A percentile compares a stretch with the other conserved stretches of the same genome.
Conservation (phyloP, 257 asterid genomes). For the Solanum sparsipilum region DNA sequence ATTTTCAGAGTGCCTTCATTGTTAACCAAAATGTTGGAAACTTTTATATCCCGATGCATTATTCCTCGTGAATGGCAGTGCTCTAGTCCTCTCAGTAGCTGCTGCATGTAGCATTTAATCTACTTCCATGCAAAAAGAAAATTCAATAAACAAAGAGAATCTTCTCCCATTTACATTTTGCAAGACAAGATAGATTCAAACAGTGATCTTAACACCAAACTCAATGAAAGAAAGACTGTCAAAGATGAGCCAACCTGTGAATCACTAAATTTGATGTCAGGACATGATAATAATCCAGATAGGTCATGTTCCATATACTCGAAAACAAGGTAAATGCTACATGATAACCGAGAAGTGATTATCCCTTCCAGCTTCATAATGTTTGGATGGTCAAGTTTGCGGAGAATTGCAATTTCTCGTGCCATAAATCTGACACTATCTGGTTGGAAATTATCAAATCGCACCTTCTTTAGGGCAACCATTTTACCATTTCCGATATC, state of each 20-base stretch:
- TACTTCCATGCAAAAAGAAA: constrained; percentile 20
- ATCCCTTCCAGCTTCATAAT: constrained; percentile 93
- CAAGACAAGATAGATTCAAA: not conserved
- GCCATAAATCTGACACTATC: constrained; percentile 95
- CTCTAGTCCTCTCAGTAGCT: constrained; percentile 63
- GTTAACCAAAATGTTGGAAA: constrained; percentile 74
- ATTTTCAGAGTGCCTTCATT: constrained; percentile 75
- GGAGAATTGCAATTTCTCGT: constrained; percentile 71
- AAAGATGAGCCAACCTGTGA: constrained; percentile 50
- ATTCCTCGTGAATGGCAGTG: constrained; percentile 82
- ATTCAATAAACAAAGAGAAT: not conserved
- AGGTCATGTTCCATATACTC: constrained; percentile 99
- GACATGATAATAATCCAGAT: constrained; percentile 75
- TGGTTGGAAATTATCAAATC: constrained; percentile 78
- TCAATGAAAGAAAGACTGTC: not conserved
- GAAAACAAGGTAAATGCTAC: constrained; percentile 76
- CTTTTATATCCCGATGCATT: constrained; percentile 79
- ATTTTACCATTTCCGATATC: constrained; percentile 58
- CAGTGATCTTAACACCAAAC: not conserved
- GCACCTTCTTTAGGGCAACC: constrained; percentile 87
- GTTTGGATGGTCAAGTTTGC: constrained; percentile 84
- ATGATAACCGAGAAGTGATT: constrained; percentile 65
- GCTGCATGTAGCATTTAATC: constrained; percentile 94
- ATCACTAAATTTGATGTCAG: constrained; percentile 75
- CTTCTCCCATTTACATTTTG: not conserved